Evolutionary conservation across 73 alveolate genomes (phyloP).

Genomic region (Uronychia setigera): DNA sequence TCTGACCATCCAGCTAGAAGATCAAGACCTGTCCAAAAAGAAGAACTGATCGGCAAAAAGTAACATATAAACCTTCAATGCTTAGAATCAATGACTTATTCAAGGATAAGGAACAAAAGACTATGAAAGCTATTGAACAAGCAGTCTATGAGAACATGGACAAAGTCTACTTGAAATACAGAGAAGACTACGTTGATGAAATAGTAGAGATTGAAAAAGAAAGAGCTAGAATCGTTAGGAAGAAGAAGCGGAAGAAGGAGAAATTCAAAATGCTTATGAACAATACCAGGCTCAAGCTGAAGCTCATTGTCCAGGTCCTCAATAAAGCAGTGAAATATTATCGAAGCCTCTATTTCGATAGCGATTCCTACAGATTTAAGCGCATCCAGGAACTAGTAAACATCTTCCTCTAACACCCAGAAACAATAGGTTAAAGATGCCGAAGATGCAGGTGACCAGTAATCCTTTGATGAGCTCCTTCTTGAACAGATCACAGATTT

Average conservation of each 20-base stretch:
- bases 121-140: slow-evolving; percentile 19
- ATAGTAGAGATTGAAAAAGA: slow-evolving; percentile 57
- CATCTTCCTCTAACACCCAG: background rate
- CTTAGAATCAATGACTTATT: slow-evolving; percentile 55
- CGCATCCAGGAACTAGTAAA: slow-evolving; percentile 3
- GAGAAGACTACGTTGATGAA: slow-evolving; percentile 34
- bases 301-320: slow-evolving; percentile 20
- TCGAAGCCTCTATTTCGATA: slow-evolving; percentile 54
- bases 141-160: slow-evolving; percentile 54
- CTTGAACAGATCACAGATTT: slow-evolving; percentile 38
- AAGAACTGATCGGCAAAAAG: slow-evolving; percentile 51
- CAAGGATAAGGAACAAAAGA: slow-evolving; percentile 40
- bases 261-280: slow-evolving; percentile 12
- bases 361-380: slow-evolving; percentile 64
- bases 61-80: too few species aligned
- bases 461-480: background rate
- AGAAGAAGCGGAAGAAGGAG: slow-evolving; percentile 59
- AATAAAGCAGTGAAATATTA: slow-evolving; percentile 56
- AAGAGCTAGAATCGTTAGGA: slow-evolving; percentile 45
- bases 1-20: too few species aligned
- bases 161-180: slow-evolving; percentile 16
- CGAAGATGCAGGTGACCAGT: background rate
- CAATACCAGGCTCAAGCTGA: slow-evolving; percentile 34
- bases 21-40: slow-evolving; percentile 49
- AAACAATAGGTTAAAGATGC: background rate